phyloP scores from a whole-genome alignment of 2,329 filamentous ascomycete species.

The Aspergillus quadrilineatus region DNA sequence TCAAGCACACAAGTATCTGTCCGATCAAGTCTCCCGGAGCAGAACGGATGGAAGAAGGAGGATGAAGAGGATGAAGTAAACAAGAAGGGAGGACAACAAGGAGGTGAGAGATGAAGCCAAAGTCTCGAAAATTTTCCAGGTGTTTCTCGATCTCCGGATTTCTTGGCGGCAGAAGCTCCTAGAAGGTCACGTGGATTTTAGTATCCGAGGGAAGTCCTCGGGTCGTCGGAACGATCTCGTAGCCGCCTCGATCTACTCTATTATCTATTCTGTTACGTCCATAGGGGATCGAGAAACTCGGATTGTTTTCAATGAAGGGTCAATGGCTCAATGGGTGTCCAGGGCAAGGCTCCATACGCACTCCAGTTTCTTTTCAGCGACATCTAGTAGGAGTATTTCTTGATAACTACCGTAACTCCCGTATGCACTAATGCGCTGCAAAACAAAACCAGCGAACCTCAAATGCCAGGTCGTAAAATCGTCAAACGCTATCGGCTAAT shows the following conservation, averaged over 20 bases:
- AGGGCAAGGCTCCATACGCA: too few relatives aligned
- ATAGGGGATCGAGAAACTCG: not conserved
- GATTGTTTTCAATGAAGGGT: not conserved
- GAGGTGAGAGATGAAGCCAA: conserved; percentile 39
- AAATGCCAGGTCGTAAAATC: too few relatives aligned
- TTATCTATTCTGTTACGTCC: not conserved
- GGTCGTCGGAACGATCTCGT: conserved; percentile 21
- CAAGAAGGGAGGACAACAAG: conserved; percentile 27
- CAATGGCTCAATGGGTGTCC: too few relatives aligned
- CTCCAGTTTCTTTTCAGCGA: too few relatives aligned
- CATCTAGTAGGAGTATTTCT: too few relatives aligned
- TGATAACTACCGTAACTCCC: too few relatives aligned
- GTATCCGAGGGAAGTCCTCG: conserved; percentile 29
- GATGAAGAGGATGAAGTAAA: conserved; percentile 30
- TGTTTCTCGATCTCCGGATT: conserved; percentile 41
- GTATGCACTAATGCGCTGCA: too few relatives aligned
- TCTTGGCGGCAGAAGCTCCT: conserved; percentile 46
- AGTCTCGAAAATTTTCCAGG: conserved; percentile 45
- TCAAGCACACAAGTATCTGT: conserved; percentile 27
- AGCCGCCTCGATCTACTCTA: not conserved
- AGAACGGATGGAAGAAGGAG: conserved; percentile 31
- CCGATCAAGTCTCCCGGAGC: conserved; percentile 36
- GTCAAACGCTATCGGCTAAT: too few relatives aligned
- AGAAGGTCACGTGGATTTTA: conserved; percentile 40
- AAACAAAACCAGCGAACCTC: too few relatives aligned